phyloP scores from a whole-genome alignment of 164 flowering plant genomes.

The Vitis vinifera region DNA sequence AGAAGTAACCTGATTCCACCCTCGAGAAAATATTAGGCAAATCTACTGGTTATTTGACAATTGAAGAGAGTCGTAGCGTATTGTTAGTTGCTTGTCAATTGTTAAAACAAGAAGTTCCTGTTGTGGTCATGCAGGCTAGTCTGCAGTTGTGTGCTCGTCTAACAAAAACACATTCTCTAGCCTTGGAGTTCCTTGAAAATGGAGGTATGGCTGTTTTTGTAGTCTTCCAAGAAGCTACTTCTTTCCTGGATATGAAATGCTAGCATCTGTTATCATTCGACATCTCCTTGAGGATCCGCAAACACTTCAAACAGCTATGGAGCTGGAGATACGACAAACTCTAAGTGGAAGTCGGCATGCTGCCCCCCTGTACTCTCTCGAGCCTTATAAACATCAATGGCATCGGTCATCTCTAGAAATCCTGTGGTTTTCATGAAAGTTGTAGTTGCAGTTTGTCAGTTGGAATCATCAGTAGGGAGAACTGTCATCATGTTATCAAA shows the following conservation, averaged over 20 bases:
- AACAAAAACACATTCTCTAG: conserved; percentile 76
- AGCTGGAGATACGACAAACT: conserved; percentile 81
- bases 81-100: conserved; percentile 65
- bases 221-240: conserved; percentile 73
- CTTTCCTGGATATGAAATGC: conserved; percentile 80
- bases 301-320: conserved; percentile 93
- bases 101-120: conserved; percentile 74
- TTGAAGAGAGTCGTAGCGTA: conserved; percentile 67
- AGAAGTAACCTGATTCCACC: conserved; percentile 30
- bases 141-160: conserved; percentile 84
- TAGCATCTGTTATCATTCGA: conserved; percentile 80
- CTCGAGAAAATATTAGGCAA: conserved; percentile 76
- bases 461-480: conserved; percentile 82
- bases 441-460: conserved; percentile 69
- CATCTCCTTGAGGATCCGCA: conserved; percentile 96
- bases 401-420: conserved; percentile 87
- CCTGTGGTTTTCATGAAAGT: conserved; percentile 85
- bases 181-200: conserved; percentile 76
- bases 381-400: conserved; percentile 76
- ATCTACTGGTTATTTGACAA: conserved; percentile 72
- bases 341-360: conserved; percentile 63
- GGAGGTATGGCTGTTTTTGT: conserved; percentile 77
- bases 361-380: conserved; percentile 41
- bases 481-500: conserved; percentile 56
- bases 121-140: conserved; percentile 84